phyloP scores from a whole-genome alignment of 2,329 filamentous ascomycete species.

The Apiospora koreana region DNA sequence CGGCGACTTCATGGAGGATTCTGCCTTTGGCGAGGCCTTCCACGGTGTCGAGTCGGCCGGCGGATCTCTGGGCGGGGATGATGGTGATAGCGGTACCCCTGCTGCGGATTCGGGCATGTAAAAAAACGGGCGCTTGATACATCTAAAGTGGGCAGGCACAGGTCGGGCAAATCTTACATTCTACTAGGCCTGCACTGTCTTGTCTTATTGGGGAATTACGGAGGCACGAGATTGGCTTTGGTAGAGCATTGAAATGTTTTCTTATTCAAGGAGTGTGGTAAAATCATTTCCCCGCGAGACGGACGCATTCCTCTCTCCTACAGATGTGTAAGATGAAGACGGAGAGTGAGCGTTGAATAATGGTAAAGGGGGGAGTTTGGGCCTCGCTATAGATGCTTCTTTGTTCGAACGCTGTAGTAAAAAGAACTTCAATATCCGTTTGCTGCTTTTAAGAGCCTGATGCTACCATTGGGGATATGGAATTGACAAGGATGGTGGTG shows the following conservation, averaged over 20 bases:
- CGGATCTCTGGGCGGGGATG: conserved; percentile 17
- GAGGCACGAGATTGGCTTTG: not conserved
- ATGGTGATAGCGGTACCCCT: conserved; percentile 26
- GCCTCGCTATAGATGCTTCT: not conserved
- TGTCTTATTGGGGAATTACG: not conserved
- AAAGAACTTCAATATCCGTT: not conserved
- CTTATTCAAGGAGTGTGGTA: not conserved
- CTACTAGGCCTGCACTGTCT: not conserved
- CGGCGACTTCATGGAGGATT: conserved; percentile 67
- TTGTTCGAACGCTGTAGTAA: not conserved
- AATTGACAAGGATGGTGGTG: not conserved
- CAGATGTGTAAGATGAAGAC: not conserved
- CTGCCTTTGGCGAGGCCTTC: conserved; percentile 82
- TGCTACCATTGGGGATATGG: not conserved
- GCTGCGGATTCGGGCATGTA: conserved; percentile 28
- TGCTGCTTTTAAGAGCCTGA: not conserved
- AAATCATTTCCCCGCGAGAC: not conserved
- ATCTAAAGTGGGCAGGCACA: not conserved
- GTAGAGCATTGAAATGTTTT: not conserved
- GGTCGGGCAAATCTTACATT: not conserved
- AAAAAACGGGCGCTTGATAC: not conserved
- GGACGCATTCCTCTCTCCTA: not conserved
- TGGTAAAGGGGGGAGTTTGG: not conserved
- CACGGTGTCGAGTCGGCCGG: conserved; percentile 54
- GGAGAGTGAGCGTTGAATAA: not conserved